phyloP scores from a whole-genome alignment of 1,284 basidiomycete species.

The Nidula niveotomentosa region DNA sequence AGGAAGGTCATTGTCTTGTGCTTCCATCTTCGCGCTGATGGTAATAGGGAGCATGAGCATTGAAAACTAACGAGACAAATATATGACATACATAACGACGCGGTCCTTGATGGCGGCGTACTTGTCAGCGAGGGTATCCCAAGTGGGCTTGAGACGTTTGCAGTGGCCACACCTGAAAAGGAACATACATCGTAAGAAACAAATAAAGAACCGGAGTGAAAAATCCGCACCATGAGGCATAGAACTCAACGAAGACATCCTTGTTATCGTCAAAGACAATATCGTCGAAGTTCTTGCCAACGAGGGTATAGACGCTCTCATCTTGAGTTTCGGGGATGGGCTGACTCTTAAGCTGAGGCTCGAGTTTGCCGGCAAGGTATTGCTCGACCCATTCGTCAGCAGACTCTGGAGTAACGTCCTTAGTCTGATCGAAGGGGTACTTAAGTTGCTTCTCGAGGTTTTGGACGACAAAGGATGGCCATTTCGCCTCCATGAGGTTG shows the following conservation, averaged over 20 bases:
- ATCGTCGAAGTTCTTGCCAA: conserved; percentile 89
- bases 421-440: conserved; percentile 81
- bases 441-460: conserved; percentile 84
- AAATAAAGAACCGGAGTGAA: too few species aligned
- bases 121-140: conserved; percentile 90
- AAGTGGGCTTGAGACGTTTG: conserved; percentile 95
- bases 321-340: conserved; percentile 85
- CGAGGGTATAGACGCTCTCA: conserved; percentile 83
- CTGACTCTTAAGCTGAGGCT: conserved; percentile 90
- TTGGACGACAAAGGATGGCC: conserved; percentile 96
- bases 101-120: conserved; percentile 80
- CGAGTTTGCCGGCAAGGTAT: conserved; percentile 74
- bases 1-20: conserved; percentile 96
- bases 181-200: too few species aligned
- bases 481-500: conserved; percentile 82
- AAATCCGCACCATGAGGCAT: conserved; percentile 82
- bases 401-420: conserved; percentile 56
- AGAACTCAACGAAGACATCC: conserved; percentile 98
- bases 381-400: conserved; percentile 63
- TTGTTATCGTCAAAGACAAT: conserved; percentile 86
- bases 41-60: conserved; percentile 6
- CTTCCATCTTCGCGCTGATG: conserved; percentile 93
- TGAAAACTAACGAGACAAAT: not conserved
- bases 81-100: conserved; percentile 71
- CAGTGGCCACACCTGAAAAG: conserved; percentile 81